Percentiles rank a stretch among this genome's conserved stretches.
Conservation (phyloP, 768 basidiomycete species). For the Suillus variegatus region DNA sequence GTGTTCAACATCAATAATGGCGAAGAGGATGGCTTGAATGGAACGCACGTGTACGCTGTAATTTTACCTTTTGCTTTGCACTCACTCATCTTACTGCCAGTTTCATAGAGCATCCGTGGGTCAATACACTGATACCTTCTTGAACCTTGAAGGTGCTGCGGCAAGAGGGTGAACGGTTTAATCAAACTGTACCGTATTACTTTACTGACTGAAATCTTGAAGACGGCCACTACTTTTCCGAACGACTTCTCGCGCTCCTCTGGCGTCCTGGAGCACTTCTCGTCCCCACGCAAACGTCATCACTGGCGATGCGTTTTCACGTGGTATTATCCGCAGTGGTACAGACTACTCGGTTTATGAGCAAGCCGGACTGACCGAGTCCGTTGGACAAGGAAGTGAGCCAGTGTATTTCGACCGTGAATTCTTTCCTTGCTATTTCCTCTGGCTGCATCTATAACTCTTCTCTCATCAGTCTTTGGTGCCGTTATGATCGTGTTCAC, state of each 20-base stretch:
- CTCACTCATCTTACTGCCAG: slow-evolving; percentile 32
- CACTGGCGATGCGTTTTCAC: slow-evolving; percentile 67
- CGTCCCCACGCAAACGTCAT: slow-evolving; percentile 73
- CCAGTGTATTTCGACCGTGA: slow-evolving; percentile 77
- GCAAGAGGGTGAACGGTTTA: slow-evolving; percentile 61
- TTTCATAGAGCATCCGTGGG: slow-evolving; percentile 77
- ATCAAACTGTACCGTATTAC: not conserved
- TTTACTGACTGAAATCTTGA: slow-evolving; percentile 7
- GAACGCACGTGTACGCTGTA: slow-evolving; percentile 59
- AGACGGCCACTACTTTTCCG: slow-evolving; percentile 81
- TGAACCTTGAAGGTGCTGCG: slow-evolving; percentile 83
- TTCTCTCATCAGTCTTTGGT: slow-evolving; percentile 54
- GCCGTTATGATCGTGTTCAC: slow-evolving; percentile 55
- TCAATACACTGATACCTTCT: slow-evolving; percentile 63
- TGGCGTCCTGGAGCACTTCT: slow-evolving; percentile 48
- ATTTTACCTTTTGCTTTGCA: slow-evolving; percentile 7
- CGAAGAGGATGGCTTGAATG: slow-evolving; percentile 77
- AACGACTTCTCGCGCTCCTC: slow-evolving; percentile 57
- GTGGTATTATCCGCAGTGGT: slow-evolving; percentile 61
- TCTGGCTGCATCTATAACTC: not conserved
- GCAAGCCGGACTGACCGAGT: slow-evolving; percentile 41
- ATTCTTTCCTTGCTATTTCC: slow-evolving; percentile 21
- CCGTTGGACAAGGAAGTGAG: slow-evolving; percentile 22
- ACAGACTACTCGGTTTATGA: slow-evolving; percentile 79
- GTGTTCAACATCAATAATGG: slow-evolving; percentile 88